Conservation (phyloP, 352 stramenopile species). For the Thalassiosira sp. region DNA sequence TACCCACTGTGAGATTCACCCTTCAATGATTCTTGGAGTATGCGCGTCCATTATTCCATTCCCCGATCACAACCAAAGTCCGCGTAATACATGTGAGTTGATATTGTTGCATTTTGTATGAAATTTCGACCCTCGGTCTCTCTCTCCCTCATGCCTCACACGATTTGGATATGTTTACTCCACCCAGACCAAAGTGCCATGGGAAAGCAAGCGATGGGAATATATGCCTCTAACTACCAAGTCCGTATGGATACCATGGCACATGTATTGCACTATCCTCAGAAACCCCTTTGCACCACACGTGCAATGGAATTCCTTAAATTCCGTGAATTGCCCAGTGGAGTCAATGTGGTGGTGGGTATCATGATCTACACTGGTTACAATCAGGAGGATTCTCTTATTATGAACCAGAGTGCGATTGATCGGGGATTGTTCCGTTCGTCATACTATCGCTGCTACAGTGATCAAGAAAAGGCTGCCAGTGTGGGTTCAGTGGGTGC, state of each 20-base stretch:
- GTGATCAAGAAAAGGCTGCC: slow-evolving; percentile 89
- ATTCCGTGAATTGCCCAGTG: slow-evolving; percentile 96
- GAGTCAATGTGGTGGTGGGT: slow-evolving; percentile 96
- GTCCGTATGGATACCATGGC: slow-evolving; percentile 99
- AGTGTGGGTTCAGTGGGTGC: slow-evolving; percentile 70
- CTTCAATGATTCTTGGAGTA: slow-evolving; percentile 99
- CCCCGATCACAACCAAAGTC: slow-evolving; percentile 99
- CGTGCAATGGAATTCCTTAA: slow-evolving; percentile 99
- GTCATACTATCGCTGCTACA: slow-evolving; percentile 98
- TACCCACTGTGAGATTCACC: slow-evolving; percentile 99
- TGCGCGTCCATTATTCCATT: slow-evolving; percentile 99
- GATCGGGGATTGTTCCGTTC: slow-evolving; percentile 98
- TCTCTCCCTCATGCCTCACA: background rate
- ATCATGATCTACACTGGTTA: slow-evolving; percentile 95
- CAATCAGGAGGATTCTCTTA: slow-evolving; percentile 99
- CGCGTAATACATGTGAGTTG: slow-evolving; percentile 96
- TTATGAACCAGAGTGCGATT: slow-evolving; percentile 99
- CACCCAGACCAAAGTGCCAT: slow-evolving; percentile 91
- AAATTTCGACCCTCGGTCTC: slow-evolving; percentile 3
- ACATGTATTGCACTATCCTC: slow-evolving; percentile 99
- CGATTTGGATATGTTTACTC: slow-evolving; percentile 1
- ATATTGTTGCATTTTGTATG: background rate
- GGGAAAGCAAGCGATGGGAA: slow-evolving; percentile 99
- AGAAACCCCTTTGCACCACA: slow-evolving; percentile 98
- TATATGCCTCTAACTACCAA: slow-evolving; percentile 98